These are phyloP conservation scores for Gossypium stocksii DNA, from an alignment of 345 rosid species.

Conservation along the genomic window DNA sequence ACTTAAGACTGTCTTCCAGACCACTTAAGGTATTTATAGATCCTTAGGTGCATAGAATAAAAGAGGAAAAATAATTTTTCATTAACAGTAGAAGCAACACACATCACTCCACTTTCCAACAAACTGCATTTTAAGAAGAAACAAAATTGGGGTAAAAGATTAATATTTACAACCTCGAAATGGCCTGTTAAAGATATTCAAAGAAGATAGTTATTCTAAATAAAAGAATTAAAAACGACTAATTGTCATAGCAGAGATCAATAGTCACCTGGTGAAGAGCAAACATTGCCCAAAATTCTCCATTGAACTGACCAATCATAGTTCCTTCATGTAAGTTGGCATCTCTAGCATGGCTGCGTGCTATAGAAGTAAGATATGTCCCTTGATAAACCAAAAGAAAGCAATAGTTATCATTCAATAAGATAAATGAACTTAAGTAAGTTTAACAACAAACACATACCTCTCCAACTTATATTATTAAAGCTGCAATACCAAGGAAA, in stretches of 20 bases:
- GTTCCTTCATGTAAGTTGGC: conserved; percentile 58
- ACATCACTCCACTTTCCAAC: conserved; percentile 68
- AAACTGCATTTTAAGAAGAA: conserved; percentile 38
- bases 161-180: conserved; percentile 13
- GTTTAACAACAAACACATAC: conserved; percentile 31
- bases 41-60: background rate
- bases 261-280: conserved; percentile 73
- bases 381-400: conserved; percentile 43
- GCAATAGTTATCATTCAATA: background rate
- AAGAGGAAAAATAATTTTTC: background rate
- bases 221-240: background rate
- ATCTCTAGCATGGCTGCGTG: conserved; percentile 66
- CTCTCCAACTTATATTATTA: conserved; percentile 93
- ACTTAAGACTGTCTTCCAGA: background rate
- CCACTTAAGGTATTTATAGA: background rate
- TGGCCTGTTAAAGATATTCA: background rate
- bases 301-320: conserved; percentile 77
- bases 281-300: conserved; percentile 82
- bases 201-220: background rate
- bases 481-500: conserved; percentile 83
- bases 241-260: conserved; percentile 12
- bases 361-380: conserved; percentile 80
- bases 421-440: background rate
- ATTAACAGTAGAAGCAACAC: conserved; percentile 8
- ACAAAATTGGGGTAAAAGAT: background rate